A percentile compares a stretch with the other conserved stretches of the same genome.
These are phyloP conservation scores for Colletotrichum melonis DNA, from an alignment of 2,329 filamentous ascomycete genomes.

Conservation along the genomic window DNA sequence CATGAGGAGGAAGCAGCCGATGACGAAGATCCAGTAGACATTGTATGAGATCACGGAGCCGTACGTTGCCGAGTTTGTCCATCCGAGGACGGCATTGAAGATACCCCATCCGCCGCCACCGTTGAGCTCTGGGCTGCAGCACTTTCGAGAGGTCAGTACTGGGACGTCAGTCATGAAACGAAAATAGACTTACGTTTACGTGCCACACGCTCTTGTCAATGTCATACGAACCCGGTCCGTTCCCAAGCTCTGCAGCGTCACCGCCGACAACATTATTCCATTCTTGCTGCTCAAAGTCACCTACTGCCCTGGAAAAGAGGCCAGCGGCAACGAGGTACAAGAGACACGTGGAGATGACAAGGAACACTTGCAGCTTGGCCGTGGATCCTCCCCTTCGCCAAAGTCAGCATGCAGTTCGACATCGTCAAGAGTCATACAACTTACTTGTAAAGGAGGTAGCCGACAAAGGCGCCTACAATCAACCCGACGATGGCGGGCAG, in stretches of 20 bases:
- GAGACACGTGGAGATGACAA: constrained; percentile 85
- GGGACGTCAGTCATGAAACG: constrained; percentile 26
- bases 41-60: constrained; percentile 91
- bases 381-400: constrained; percentile 52
- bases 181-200: constrained; percentile 71
- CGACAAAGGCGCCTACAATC: constrained; percentile 72
- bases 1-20: constrained; percentile 72
- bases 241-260: constrained; percentile 60
- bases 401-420: constrained; percentile 6
- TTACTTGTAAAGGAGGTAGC: constrained; percentile 83
- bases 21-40: constrained; percentile 83
- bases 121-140: constrained; percentile 79
- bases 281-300: constrained; percentile 76
- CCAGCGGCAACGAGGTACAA: constrained; percentile 87
- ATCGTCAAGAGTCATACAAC: constrained; percentile 42
- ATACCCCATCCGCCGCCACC: constrained; percentile 86
- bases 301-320: constrained; percentile 81
- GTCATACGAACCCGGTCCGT: constrained; percentile 81
- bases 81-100: constrained; percentile 87
- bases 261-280: constrained; percentile 76
- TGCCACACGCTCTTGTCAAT: constrained; percentile 85
- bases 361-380: constrained; percentile 73
- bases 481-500: constrained; percentile 81
- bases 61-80: constrained; percentile 89
- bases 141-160: constrained; percentile 58